Conservation (phyloP, 371 early-diverging fungal species). For the Mucor circinelloides region DNA sequence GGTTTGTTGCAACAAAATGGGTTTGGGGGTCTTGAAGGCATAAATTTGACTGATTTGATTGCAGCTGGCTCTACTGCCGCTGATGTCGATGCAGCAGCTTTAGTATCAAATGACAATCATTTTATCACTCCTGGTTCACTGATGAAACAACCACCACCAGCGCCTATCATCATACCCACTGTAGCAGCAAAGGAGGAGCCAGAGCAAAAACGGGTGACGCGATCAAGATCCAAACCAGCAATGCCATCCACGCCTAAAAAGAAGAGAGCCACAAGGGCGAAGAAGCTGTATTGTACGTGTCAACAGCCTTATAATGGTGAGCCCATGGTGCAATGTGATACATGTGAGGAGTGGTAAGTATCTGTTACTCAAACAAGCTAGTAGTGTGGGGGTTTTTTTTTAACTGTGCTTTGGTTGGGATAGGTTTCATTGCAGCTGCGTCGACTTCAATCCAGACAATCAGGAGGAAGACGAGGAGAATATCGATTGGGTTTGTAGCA, state of each 20-base stretch:
- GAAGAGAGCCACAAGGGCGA: conserved; percentile 30
- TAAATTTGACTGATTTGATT: conserved; percentile 8
- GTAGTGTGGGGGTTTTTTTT: background rate
- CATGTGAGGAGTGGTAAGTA: conserved; percentile 74
- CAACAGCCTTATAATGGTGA: conserved; percentile 69
- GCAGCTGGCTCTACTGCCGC: background rate
- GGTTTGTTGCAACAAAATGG: conserved; percentile 17
- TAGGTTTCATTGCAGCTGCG: conserved; percentile 81
- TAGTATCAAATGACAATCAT: background rate
- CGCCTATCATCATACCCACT: background rate
- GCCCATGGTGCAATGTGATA: conserved; percentile 82
- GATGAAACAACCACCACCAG: conserved; percentile 11
- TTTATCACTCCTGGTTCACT: conserved; percentile 25
- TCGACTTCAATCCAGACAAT: conserved; percentile 64
- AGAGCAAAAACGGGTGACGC: conserved; percentile 11
- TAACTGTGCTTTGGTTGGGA: too few relatives aligned
- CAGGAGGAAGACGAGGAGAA: conserved; percentile 57
- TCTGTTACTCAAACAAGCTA: background rate
- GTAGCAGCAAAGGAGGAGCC: background rate
- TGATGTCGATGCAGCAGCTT: background rate
- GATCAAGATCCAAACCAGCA: conserved; percentile 3
- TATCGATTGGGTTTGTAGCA: conserved; percentile 56
- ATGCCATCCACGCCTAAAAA: conserved; percentile 3
- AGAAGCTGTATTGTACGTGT: conserved; percentile 74
- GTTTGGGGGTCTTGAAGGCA: conserved; percentile 5